Base-by-base conservation (phyloP, 768 basidiomycete species). In the Cystobasidium ongulense region DNA sequence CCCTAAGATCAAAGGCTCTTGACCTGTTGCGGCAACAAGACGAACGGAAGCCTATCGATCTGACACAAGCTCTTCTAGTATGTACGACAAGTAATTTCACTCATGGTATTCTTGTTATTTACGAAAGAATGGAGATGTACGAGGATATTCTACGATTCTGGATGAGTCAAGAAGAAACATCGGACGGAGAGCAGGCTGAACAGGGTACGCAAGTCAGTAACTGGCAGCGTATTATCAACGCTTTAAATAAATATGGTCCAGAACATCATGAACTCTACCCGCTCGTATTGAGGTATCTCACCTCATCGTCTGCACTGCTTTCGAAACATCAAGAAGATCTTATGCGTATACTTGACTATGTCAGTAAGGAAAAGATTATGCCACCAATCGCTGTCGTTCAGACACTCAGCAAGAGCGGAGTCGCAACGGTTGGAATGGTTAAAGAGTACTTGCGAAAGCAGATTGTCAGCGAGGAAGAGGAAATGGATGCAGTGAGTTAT, bases 111-210 rank as follows among this genome's bases (percentile, higher is more conserved):
- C 89, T 98, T 1, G 82, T 90, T 3, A 84, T 98, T 1, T 98
- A 93, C 91, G 96, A 96, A 82, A 87, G 86, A 75, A 84, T 93
- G 83, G 92, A 90, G 7, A 94, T 96, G 95, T 91, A 92, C 80
- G 95, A 97, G 78, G 94, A 96, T 76, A 88, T 98, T 59, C 80
- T 98, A 35, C 86, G 93, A 27, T 96, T 91, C 53, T 70, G 62
- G 33, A 75, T 75, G 43, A 29, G 25, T 23, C 62, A 43, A 43
- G 38, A 46, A 10, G 36, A 57, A 27, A 15, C 23, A 23, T 68
- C 50, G 27, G 57, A 65, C 18, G 77, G 72, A 0, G 70, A 74
- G 1, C 75, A 79, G 7, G 84, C 85, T 21, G 84, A 85, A 0
- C 82, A 77, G 3, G 36, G 78, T 0, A 77, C 81, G 8, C 81